Conservation (phyloP, 2,329 filamentous ascomycete species). For the Aspergillus spinulosporus region DNA sequence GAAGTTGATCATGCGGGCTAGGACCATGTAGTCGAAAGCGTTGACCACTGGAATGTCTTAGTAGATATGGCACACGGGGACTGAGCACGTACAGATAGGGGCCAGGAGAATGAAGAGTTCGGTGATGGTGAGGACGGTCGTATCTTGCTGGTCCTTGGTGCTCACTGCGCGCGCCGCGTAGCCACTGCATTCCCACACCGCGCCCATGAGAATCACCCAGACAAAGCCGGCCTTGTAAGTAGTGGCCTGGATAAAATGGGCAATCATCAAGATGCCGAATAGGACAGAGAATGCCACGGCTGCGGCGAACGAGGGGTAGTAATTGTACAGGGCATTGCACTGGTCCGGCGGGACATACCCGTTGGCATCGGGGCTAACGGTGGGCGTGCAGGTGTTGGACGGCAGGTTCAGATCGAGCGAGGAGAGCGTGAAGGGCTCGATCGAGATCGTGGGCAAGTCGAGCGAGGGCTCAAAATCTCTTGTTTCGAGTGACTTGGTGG, state of each 20-base stretch:
- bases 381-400: slow-evolving; percentile 21
- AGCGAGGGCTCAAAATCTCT: neutral
- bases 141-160: slow-evolving; percentile 2
- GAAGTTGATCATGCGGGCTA: slow-evolving; percentile 50
- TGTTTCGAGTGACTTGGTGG: neutral
- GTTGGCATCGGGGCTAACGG: slow-evolving; percentile 25
- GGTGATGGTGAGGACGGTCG: neutral
- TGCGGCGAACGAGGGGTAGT: slow-evolving; percentile 40
- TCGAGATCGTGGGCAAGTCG: neutral
- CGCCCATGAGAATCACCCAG: slow-evolving; percentile 50
- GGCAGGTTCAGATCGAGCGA: slow-evolving; percentile 2
- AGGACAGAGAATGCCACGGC: slow-evolving; percentile 38
- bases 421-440: neutral
- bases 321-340: slow-evolving; percentile 25
- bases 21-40: slow-evolving; percentile 50
- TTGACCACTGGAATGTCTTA: slow-evolving; percentile 34
- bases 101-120: slow-evolving; percentile 16
- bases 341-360: slow-evolving; percentile 23
- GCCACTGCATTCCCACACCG: slow-evolving; percentile 43
- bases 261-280: slow-evolving; percentile 29
- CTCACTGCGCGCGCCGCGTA: slow-evolving; percentile 37
- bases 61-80: neutral
- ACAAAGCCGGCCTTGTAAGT: slow-evolving; percentile 40
- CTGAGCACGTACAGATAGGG: slow-evolving; percentile 10
- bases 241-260: slow-evolving; percentile 39